Evolutionary conservation across 805 yeast genomes (phyloP).

Genomic region (Cephaloascus albidus): DNA sequence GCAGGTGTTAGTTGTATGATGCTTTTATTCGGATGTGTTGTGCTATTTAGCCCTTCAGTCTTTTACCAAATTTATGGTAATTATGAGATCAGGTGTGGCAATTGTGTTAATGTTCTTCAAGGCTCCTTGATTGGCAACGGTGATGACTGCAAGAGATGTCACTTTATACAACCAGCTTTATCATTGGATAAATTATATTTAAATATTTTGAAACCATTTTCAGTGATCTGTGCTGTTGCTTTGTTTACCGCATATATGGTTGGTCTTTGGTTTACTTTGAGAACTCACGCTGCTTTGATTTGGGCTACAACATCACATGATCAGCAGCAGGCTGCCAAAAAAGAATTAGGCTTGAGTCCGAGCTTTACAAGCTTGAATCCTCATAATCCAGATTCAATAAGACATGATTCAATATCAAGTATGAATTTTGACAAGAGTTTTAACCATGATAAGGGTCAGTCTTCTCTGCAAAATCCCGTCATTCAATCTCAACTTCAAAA

Average conservation of each 20-base stretch:
- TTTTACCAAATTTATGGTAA: conserved; percentile 86
- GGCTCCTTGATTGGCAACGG: conserved; percentile 5
- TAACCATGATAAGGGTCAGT: not conserved
- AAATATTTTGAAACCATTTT: conserved; percentile 70
- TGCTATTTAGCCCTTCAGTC: conserved; percentile 87
- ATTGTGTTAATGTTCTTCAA: conserved; percentile 25
- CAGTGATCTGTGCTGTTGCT: conserved; percentile 69
- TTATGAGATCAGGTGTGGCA: conserved; percentile 64
- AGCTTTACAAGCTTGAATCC: conserved; percentile 20
- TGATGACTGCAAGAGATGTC: conserved; percentile 58
- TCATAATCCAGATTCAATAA: not conserved
- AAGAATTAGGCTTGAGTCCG: conserved; percentile 11
- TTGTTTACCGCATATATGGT: conserved; percentile 78
- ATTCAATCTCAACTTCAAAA: not conserved
- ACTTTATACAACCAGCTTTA: conserved; percentile 70
- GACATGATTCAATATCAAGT: not conserved
- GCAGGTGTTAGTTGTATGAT: conserved; percentile 97
- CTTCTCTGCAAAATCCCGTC: not conserved
- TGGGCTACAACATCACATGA: conserved; percentile 59
- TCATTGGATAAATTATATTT: conserved; percentile 59
- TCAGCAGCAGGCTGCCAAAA: conserved; percentile 4
- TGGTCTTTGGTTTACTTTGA: conserved; percentile 86
- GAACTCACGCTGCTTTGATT: conserved; percentile 93
- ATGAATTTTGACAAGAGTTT: not conserved
- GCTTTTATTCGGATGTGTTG: conserved; percentile 83